A percentile compares a stretch with the other conserved stretches of the same genome.
phyloP scores from a whole-genome alignment of 2,329 filamentous ascomycete genomes.

The Diaporthe citrichinensis region DNA sequence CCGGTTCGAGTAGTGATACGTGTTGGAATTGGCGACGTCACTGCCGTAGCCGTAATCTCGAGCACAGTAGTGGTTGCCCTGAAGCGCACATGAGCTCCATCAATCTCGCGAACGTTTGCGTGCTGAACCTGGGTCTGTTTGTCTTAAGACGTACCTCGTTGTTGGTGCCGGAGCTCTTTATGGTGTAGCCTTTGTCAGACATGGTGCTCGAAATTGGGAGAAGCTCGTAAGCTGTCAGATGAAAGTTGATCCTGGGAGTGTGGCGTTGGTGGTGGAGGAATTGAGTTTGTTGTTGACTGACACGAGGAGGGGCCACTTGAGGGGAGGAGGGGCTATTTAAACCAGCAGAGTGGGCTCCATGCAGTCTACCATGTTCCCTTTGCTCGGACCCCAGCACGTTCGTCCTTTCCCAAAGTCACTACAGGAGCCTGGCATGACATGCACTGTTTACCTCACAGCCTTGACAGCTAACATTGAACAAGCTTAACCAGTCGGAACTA shows the following conservation, averaged over 20 bases:
- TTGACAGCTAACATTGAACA: not conserved
- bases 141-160: slow-evolving; percentile 61
- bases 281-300: not conserved
- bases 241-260: not conserved
- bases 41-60: slow-evolving; percentile 70
- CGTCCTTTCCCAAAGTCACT: not conserved
- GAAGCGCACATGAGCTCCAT: not conserved
- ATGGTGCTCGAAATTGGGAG: slow-evolving; percentile 1
- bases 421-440: not conserved
- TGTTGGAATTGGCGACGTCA: slow-evolving; percentile 57
- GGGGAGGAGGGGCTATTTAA: slow-evolving; percentile 11
- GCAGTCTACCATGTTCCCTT: not conserved
- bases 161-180: slow-evolving; percentile 72
- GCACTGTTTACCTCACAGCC: not conserved
- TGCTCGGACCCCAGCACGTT: not conserved
- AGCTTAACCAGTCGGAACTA: not conserved
- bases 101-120: not conserved
- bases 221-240: not conserved
- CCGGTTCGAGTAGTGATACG: slow-evolving; percentile 78
- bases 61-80: slow-evolving; percentile 79
- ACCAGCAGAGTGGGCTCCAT: not conserved
- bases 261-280: not conserved
- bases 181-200: slow-evolving; percentile 51
- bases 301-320: not conserved
- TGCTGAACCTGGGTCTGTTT: not conserved